Conservation (phyloP, 75 land plant genomes). For the Chamaecyparis obtusa region DNA sequence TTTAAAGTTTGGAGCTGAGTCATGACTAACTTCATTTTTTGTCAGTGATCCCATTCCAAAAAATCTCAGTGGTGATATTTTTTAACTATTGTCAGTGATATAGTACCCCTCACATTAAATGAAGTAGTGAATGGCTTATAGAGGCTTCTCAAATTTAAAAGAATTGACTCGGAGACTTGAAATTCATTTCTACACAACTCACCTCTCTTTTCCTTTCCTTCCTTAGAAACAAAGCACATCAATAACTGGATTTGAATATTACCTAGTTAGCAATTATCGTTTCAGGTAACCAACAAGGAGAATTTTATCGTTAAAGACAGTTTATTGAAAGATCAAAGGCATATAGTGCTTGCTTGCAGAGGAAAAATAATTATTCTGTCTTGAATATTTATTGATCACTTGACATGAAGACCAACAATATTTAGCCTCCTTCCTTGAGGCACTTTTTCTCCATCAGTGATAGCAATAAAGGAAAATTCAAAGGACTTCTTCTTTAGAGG, state of each 20-base stretch:
- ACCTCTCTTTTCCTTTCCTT: neutral
- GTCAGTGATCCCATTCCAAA: neutral
- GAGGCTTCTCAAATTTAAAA: neutral
- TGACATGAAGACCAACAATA: neutral
- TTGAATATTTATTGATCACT: neutral
- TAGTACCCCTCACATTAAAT: neutral
- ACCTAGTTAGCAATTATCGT: neutral
- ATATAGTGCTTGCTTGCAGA: neutral
- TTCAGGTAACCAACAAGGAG: neutral
- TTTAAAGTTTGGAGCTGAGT: neutral
- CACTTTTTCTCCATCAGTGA: neutral
- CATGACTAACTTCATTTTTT: neutral
- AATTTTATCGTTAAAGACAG: neutral
- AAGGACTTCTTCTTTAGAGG: too few relatives aligned
- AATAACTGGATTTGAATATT: neutral
- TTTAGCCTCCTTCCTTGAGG: neutral
- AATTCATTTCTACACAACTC: neutral
- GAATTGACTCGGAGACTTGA: neutral
- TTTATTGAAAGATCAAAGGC: neutral
- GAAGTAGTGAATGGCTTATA: neutral
- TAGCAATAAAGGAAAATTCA: neutral
- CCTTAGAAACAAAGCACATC: neutral
- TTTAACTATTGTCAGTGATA: neutral
- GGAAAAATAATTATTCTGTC: neutral
- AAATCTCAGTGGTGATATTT: neutral